phyloP scores from a whole-genome alignment of 2,329 filamentous ascomycete genomes.

The Claviceps sp. region DNA sequence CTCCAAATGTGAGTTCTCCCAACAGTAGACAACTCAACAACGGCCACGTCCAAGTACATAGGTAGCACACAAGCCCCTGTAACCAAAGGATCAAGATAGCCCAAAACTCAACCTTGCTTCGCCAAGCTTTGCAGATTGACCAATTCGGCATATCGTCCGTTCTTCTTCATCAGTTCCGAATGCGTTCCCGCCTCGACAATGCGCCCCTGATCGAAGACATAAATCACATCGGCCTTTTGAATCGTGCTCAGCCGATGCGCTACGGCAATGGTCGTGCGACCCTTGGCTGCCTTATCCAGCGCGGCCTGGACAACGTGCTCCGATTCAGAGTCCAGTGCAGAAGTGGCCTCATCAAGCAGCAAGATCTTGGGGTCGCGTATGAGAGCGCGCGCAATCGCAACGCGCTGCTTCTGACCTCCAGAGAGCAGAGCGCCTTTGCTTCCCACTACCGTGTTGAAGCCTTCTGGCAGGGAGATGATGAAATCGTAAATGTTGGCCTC shows the following conservation, averaged over 20 bases:
- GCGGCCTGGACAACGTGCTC: conserved; percentile 73
- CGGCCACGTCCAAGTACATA: too few relatives aligned
- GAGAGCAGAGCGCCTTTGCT: conserved; percentile 75
- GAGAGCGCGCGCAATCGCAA: conserved; percentile 83
- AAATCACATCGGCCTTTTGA: conserved; percentile 87
- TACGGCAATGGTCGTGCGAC: conserved; percentile 83
- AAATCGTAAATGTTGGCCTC: conserved; percentile 92
- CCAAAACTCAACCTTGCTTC: conserved; percentile 28
- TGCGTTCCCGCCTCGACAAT: conserved; percentile 81
- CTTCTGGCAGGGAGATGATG: conserved; percentile 72
- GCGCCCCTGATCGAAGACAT: conserved; percentile 84
- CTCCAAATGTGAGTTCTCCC: too few relatives aligned
- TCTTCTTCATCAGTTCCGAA: conserved; percentile 52
- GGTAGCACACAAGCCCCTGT: too few relatives aligned
- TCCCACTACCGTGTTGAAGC: conserved; percentile 74
- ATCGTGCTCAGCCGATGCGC: conserved; percentile 88
- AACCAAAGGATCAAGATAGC: too few relatives aligned
- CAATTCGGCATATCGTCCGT: conserved; percentile 63
- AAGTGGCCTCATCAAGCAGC: conserved; percentile 70
- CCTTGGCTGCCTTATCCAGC: conserved; percentile 69
- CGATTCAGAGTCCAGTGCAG: conserved; percentile 60
- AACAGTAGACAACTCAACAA: too few relatives aligned
- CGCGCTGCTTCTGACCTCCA: conserved; percentile 88
- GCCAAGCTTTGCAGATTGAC: conserved; percentile 70
- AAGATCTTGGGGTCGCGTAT: conserved; percentile 84